Evolutionary conservation across 768 basidiomycete genomes (phyloP).

Genomic region (Leccinum broughii): DNA sequence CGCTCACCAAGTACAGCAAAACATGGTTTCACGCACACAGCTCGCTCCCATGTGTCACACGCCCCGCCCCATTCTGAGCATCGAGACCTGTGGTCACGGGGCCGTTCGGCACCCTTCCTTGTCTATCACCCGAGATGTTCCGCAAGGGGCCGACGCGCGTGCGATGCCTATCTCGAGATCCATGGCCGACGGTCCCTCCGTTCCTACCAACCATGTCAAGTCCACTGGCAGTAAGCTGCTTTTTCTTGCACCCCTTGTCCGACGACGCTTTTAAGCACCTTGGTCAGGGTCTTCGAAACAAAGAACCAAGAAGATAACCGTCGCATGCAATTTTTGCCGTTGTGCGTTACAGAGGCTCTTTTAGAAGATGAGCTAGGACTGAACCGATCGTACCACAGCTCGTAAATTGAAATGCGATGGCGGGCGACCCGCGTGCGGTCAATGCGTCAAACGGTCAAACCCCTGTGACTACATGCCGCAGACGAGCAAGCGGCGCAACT

Average conservation of each 20-base stretch:
- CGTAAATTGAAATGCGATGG: constrained; percentile 90
- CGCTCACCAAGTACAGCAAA: constrained; percentile 46
- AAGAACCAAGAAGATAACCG: constrained; percentile 82
- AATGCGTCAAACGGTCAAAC: constrained; percentile 77
- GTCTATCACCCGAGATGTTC: constrained; percentile 48
- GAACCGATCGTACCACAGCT: constrained; percentile 45
- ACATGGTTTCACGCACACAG: constrained; percentile 35
- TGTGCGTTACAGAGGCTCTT: constrained; percentile 51
- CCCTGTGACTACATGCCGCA: constrained; percentile 77
- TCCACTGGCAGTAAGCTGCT: constrained; percentile 38
- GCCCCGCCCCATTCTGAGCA: constrained; percentile 58
- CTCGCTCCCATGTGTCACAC: constrained; percentile 34
- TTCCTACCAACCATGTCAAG: constrained; percentile 33
- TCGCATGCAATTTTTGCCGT: constrained; percentile 89
- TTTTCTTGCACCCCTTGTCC: constrained; percentile 5
- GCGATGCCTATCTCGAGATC: constrained; percentile 42
- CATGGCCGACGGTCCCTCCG: constrained; percentile 36
- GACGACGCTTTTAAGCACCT: constrained; percentile 17
- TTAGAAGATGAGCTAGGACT: constrained; percentile 13
- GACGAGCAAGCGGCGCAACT: constrained; percentile 71
- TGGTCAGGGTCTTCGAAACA: constrained; percentile 57
- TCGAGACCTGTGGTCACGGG: constrained; percentile 55
- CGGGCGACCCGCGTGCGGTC: constrained; percentile 77
- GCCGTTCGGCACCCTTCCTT: constrained; percentile 46
- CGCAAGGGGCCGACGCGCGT: constrained; percentile 45